Evolutionary conservation across 169 alveolate genomes (phyloP).

Genomic region (Cryptosporidium bovis): DNA sequence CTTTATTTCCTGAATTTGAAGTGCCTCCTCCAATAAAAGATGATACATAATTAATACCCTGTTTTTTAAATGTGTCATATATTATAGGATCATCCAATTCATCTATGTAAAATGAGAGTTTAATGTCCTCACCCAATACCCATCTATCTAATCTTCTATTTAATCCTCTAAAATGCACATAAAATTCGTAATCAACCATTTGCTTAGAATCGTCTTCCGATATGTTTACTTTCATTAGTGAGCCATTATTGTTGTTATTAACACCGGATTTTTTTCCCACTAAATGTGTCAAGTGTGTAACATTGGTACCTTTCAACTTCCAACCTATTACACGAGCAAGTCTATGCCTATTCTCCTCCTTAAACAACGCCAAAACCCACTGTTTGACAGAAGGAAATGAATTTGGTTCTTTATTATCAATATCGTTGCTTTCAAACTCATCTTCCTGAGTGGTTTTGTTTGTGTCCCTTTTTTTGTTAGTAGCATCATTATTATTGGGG

Average conservation of each 20-base stretch:
- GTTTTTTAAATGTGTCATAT: conserved; percentile 83
- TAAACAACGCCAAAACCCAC: conserved; percentile 67
- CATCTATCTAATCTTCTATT: conserved; percentile 90
- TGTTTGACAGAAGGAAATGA: conserved; percentile 49
- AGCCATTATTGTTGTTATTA: neutral
- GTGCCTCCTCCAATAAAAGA: neutral
- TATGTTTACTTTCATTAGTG: conserved; percentile 32
- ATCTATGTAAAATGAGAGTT: conserved; percentile 62
- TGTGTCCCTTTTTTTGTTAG: too few relatives aligned
- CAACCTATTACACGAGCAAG: conserved; percentile 68
- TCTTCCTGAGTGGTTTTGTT: too few relatives aligned
- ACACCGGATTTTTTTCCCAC: conserved; percentile 12
- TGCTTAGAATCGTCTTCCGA: conserved; percentile 12
- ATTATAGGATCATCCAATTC: conserved; percentile 53
- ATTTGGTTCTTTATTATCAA: neutral
- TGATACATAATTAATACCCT: conserved; percentile 78
- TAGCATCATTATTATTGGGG: too few relatives aligned
- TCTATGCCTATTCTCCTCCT: conserved; percentile 21
- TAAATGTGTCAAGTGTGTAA: conserved; percentile 53
- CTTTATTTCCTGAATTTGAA: conserved; percentile 13
- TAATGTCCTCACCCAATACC: conserved; percentile 82
- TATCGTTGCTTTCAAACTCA: too few relatives aligned
- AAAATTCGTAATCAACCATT: conserved; percentile 87
- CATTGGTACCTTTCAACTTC: conserved; percentile 54
- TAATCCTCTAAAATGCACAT: conserved; percentile 88